phyloP scores from a whole-genome alignment of 345 rosid genomes.

The Mercurialis annua region DNA sequence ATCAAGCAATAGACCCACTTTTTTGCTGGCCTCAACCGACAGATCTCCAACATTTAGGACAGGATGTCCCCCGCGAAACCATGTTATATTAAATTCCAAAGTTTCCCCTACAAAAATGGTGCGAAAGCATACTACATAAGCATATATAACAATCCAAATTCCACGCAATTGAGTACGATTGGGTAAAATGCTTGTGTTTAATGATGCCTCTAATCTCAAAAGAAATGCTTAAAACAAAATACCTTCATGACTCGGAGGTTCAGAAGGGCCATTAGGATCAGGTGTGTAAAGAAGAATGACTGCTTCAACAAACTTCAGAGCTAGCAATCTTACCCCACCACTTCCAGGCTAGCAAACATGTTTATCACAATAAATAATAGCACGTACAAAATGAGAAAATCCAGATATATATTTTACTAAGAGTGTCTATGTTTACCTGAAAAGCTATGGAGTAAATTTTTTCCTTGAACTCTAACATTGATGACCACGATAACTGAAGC shows the following conservation, averaged over 20 bases:
- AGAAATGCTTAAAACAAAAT: conserved; percentile 19
- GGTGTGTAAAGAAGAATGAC: conserved; percentile 86
- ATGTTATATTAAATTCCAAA: conserved; percentile 67
- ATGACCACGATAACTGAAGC: conserved; percentile 73
- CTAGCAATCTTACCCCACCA: conserved; percentile 69
- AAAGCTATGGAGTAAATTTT: conserved; percentile 69
- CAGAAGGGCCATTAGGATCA: conserved; percentile 59
- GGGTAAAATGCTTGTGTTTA: neutral
- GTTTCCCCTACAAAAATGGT: conserved; percentile 44
- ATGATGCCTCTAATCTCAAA: neutral
- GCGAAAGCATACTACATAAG: conserved; percentile 22
- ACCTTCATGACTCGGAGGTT: conserved; percentile 69
- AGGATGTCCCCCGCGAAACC: conserved; percentile 91
- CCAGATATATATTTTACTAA: conserved; percentile 15
- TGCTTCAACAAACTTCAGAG: conserved; percentile 86
- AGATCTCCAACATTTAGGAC: conserved; percentile 77
- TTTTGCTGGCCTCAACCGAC: conserved; percentile 85
- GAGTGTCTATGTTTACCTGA: conserved; percentile 41
- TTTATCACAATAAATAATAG: conserved; percentile 29
- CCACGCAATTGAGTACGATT: neutral
- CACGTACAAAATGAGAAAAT: conserved; percentile 8
- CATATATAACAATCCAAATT: conserved; percentile 5
- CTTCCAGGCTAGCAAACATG: conserved; percentile 59
- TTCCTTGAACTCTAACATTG: conserved; percentile 84
- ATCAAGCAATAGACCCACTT: conserved; percentile 79